Base-by-base conservation (phyloP, 148 eudicot species). In the Rhododendron griersonianum region DNA sequence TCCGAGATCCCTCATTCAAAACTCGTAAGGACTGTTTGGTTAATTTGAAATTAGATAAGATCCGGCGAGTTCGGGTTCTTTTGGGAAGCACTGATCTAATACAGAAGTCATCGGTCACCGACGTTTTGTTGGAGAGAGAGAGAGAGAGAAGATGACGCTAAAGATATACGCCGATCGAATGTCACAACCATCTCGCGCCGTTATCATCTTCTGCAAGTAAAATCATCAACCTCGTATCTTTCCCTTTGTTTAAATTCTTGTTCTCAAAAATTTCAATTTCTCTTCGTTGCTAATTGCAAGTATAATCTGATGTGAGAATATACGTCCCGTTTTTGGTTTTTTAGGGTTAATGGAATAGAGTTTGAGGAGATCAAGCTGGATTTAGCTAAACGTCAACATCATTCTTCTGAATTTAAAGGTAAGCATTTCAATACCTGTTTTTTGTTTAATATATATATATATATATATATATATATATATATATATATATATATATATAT, bases 121-220 rank as follows among this genome's bases (percentile, higher is more conserved):
- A 15, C 19, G 59, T 16, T 15, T 55, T 0, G 18, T 55, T 14
- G 59, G 59, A 3, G 15, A 14, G 6, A 55, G 6, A 55, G 21
- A 16, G 78, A 45, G 82, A 75, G 81, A 71, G 83, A 50, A 21
- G 80, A 93, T 94, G 98, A 63, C 87, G 83, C 88, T 94, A 51
- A 88, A 91, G 86, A 74, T 95, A 35, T 95, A 84, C 78, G 93
- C 76, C 2, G 98, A 95, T 90, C 94, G 98, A 15, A 89, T 94
- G 93, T 95, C 98, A 23, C 96, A 93, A 71, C 98, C 96, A 28
- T 94, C 93, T 81, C 91, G 98, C 33, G 95, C 96, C 63, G 88
- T 95, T 65, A 65, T 95, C 63, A 84, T 94, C 80, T 95, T 95
- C 92, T 94, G 96, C 98, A 92, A 91, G 95, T 94, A 71, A 67